Conservation (phyloP, 2,329 filamentous ascomycete genomes). For the Calonectria multiphialidica region DNA sequence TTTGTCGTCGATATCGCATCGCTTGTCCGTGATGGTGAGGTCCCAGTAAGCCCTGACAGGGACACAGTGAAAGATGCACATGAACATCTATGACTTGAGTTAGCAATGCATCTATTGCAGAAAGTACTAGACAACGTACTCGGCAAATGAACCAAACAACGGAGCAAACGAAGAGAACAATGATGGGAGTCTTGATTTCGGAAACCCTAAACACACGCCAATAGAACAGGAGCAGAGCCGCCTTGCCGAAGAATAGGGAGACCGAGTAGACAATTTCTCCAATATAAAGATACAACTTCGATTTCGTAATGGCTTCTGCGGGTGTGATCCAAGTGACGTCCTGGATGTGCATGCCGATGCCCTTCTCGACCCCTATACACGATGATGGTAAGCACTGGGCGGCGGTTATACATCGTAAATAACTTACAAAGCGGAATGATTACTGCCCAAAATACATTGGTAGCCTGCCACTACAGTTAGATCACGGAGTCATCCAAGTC, state of each 20-base stretch:
- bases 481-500: too few species aligned
- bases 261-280: conserved; percentile 46
- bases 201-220: conserved; percentile 47
- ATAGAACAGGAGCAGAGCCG: conserved; percentile 46
- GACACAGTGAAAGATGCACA: conserved; percentile 35
- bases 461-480: conserved; percentile 22
- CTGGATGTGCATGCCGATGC: conserved; percentile 32
- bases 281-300: conserved; percentile 33
- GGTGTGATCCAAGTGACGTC: conserved; percentile 22
- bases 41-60: conserved; percentile 36
- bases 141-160: conserved; percentile 46
- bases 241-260: conserved; percentile 45
- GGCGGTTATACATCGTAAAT: not conserved
- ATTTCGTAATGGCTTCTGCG: conserved; percentile 21
- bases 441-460: conserved; percentile 28
- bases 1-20: conserved; percentile 40
- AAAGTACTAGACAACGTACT: not conserved
- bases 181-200: conserved; percentile 40
- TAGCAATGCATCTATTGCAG: conserved; percentile 7
- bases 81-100: conserved; percentile 32
- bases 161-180: conserved; percentile 39
- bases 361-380: conserved; percentile 28
- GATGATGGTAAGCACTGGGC: not conserved
- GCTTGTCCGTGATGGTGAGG: not conserved
- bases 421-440: conserved; percentile 33